phyloP scores from a whole-genome alignment of 495 filamentous ascomycete species.

The Penicillium chermesinum region DNA sequence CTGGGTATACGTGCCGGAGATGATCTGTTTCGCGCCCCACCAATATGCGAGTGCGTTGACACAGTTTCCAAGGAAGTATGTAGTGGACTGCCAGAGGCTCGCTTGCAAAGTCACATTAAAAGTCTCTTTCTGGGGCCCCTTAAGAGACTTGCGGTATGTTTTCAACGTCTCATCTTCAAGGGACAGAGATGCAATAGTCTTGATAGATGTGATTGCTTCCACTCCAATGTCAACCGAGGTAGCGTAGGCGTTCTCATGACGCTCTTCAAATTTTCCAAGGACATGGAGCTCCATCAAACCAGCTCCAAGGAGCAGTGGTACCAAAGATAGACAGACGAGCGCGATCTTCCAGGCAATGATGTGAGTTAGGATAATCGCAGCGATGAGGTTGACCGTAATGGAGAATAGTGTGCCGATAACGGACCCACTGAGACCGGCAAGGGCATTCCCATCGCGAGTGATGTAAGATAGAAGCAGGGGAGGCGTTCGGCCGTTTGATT shows the following conservation, averaged over 20 bases:
- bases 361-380: conserved; percentile 38
- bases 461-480: conserved; percentile 45
- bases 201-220: conserved; percentile 49
- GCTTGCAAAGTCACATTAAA: conserved; percentile 41
- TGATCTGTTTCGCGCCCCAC: conserved; percentile 62
- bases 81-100: conserved; percentile 50
- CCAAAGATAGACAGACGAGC: conserved; percentile 33
- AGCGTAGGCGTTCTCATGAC: conserved; percentile 51
- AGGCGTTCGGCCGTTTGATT: conserved; percentile 43
- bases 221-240: conserved; percentile 47
- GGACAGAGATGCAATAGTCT: conserved; percentile 49
- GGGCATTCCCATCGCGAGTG: conserved; percentile 44
- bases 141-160: conserved; percentile 35
- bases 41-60: conserved; percentile 64
- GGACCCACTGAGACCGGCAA: conserved; percentile 45
- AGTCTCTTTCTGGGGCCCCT: conserved; percentile 45
- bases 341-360: conserved; percentile 43
- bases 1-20: conserved; percentile 50
- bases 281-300: conserved; percentile 50
- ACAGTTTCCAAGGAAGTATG: conserved; percentile 47
- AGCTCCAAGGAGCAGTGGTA: conserved; percentile 40
- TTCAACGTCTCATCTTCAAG: conserved; percentile 38
- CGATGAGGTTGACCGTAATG: conserved; percentile 41
- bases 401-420: conserved; percentile 44
- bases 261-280: conserved; percentile 51